A percentile compares a stretch with the other conserved stretches of the same genome.
These are phyloP conservation scores for Fusarium goolgardi DNA, from an alignment of 2,329 filamentous ascomycete species.

Conservation along the genomic window DNA sequence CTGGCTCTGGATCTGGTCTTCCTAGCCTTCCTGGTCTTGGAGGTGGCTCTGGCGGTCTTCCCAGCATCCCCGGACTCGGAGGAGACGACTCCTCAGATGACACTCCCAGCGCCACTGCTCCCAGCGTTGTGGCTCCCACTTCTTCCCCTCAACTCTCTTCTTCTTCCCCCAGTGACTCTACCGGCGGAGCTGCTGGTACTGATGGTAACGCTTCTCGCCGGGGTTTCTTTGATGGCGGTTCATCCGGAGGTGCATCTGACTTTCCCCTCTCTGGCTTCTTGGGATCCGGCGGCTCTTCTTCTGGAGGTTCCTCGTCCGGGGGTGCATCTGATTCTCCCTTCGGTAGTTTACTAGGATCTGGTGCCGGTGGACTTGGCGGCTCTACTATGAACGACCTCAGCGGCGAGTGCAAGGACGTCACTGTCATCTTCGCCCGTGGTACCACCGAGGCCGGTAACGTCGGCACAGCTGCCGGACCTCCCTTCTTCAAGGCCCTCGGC, in stretches of 20 bases:
- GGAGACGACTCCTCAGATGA: not conserved
- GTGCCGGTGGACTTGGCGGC: conserved; percentile 13
- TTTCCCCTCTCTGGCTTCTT: not conserved
- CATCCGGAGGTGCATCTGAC: not conserved
- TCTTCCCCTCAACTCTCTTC: not conserved
- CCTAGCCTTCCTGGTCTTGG: not conserved
- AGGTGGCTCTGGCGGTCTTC: not conserved
- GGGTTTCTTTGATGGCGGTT: not conserved
- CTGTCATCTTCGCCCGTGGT: conserved; percentile 68
- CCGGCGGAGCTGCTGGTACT: not conserved
- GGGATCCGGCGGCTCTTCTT: not conserved
- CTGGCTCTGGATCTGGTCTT: not conserved
- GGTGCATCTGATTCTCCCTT: conserved; percentile 1
- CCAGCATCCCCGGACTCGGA: not conserved
- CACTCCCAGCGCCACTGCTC: not conserved
- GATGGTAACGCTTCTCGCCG: not conserved
- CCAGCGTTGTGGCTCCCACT: not conserved
- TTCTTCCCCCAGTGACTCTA: not conserved
- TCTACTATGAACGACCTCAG: conserved; percentile 43
- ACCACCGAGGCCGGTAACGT: conserved; percentile 65
- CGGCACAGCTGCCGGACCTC: conserved; percentile 61
- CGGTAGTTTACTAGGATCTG: conserved; percentile 3
- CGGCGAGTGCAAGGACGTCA: conserved; percentile 52
- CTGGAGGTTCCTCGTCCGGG: not conserved
- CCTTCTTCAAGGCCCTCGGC: conserved; percentile 60